Base-by-base conservation (phyloP, 768 basidiomycete genomes). In the Basidioascus undulatus region DNA sequence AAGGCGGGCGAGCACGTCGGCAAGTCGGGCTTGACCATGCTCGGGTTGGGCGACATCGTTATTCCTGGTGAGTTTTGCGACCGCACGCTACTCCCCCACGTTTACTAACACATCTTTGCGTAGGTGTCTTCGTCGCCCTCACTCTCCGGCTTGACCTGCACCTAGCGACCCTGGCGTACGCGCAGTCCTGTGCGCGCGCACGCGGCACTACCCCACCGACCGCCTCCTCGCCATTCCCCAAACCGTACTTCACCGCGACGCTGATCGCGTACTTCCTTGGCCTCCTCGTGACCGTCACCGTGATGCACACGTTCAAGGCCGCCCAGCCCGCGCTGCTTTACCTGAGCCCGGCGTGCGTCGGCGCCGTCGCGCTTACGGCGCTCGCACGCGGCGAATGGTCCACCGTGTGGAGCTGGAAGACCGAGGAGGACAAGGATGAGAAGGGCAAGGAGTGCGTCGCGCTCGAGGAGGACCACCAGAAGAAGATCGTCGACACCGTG, bases 301-400 rank as follows among this genome's bases (percentile, higher is more conserved):
- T 87, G 19, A 83, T 92, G 84, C 80, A 89, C 52, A 52, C 59
- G 31, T 74, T 71, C 49, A 62, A 64, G 25, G 65, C 64, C 6
- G 83, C 80, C 3, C 89, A 98, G 51, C 89, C 89, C 1, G 89
- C 89, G 2, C 59, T 98, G 41, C 62, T 98, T 34, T 98, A 94
- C 59, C 67, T 98, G 19, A 44, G 41, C 21, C 81, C 80, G 24
- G 74, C 72, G 2, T 79, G 81, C 56, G 74, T 84, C 7, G 44
- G 73, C 38, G 69, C 77, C 7, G 75, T 84, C 50, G 44, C 71
- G 12, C 45, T 65, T 10, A 70, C 72, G 34, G 76, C 70, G 28
- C 48, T 63, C 26, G 43, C 62, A 30, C 66, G 71, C 44, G 76
- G 81, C 40, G 84, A 89, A 57, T 47, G 82, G n/a, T 49, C 47